Conservation (phyloP, 2,329 filamentous ascomycete species). For the Ophiostoma sp. region DNA sequence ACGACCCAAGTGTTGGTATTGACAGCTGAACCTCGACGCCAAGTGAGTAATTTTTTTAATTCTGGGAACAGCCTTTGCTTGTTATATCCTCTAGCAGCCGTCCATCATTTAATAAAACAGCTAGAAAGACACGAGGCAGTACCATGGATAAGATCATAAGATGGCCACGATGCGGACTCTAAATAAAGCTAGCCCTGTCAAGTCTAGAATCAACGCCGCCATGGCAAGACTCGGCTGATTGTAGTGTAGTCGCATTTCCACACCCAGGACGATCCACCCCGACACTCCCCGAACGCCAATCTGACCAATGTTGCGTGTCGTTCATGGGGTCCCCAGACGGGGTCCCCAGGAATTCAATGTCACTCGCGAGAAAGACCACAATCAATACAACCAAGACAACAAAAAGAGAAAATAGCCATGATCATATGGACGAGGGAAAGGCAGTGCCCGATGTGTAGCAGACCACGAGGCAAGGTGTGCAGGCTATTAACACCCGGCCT, state of each 20-base stretch:
- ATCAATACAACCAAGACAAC: background rate
- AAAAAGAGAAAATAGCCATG: background rate
- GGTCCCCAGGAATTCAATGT: background rate
- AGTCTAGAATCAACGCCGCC: background rate
- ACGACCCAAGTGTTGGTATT: background rate
- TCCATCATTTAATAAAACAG: background rate
- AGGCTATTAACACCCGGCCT: background rate
- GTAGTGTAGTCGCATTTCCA: background rate
- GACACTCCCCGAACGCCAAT: slow-evolving; percentile 10
- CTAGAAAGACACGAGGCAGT: background rate
- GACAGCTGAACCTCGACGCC: background rate
- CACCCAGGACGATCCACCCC: background rate
- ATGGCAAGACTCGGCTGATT: background rate
- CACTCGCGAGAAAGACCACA: background rate
- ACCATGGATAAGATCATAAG: background rate
- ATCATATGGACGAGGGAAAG: background rate
- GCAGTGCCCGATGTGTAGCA: background rate
- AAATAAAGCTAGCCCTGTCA: background rate
- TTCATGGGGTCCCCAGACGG: slow-evolving; percentile 7
- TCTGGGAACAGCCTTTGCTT: background rate
- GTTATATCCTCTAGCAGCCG: background rate
- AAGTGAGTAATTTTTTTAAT: background rate
- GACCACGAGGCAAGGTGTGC: background rate
- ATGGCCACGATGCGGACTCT: background rate
- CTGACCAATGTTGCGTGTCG: background rate